phyloP scores from a whole-genome alignment of 2,329 filamentous ascomycete species.

The Pochonia chlamydosporia region DNA sequence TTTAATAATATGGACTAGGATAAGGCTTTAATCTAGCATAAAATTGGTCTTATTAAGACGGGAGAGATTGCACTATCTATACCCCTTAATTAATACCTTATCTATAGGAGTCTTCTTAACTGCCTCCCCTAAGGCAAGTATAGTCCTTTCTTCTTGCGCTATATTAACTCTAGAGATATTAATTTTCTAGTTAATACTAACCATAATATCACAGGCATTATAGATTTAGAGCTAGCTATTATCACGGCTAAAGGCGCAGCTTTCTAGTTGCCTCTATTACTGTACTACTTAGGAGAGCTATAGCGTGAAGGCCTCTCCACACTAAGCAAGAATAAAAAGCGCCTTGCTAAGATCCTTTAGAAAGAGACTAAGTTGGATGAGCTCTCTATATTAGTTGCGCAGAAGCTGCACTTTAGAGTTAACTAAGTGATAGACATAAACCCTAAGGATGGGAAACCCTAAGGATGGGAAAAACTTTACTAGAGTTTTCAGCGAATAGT shows the following conservation, averaged over 20 bases:
- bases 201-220: constrained; percentile 7
- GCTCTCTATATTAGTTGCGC: constrained; percentile 5
- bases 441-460: constrained; percentile 7
- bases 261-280: constrained; percentile 7
- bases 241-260: constrained; percentile 5
- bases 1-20: constrained; percentile 6
- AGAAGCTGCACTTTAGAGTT: constrained; percentile 7
- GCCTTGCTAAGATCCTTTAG: constrained; percentile 7
- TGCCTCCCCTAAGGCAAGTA: constrained; percentile 9
- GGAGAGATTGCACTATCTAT: constrained; percentile 11
- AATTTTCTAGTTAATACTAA: constrained; percentile 9
- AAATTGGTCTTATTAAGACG: constrained; percentile 9
- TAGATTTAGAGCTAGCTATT: constrained; percentile 7
- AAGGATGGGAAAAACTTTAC: constrained; percentile 8
- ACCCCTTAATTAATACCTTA: constrained; percentile 10
- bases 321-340: constrained; percentile 6
- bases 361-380: constrained; percentile 7
- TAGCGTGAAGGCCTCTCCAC: constrained; percentile 7
- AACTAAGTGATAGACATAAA: constrained; percentile 5
- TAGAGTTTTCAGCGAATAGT: constrained; percentile 7
- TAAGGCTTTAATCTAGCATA: constrained; percentile 7
- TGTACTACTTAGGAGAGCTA: constrained; percentile 6
- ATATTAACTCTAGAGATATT: constrained; percentile 10
- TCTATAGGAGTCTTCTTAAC: constrained; percentile 10
- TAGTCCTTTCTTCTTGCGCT: constrained; percentile 11